Conservation (phyloP, 2,329 filamentous ascomycete species). For the Byssoonygena ceratinophila region DNA sequence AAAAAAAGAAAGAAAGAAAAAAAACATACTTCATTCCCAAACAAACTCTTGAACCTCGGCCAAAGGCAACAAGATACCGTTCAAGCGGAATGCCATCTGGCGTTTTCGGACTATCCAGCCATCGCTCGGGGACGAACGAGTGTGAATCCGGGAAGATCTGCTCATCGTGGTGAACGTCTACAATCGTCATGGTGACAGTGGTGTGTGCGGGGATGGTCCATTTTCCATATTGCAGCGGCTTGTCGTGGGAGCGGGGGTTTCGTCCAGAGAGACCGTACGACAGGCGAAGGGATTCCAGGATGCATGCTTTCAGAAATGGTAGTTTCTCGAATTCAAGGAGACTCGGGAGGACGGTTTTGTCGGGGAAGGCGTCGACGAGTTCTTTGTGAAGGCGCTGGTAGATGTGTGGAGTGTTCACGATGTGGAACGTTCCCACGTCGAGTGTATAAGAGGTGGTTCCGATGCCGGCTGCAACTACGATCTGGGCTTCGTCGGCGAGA, state of each 20-base stretch:
- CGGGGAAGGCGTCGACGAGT: conserved; percentile 19
- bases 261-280: conserved; percentile 19
- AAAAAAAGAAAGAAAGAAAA: background rate
- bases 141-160: conserved; percentile 22
- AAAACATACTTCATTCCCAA: conserved; percentile 30
- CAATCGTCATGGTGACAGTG: conserved; percentile 20
- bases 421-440: conserved; percentile 22
- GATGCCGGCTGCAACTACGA: conserved; percentile 23
- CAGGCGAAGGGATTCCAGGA: conserved; percentile 12
- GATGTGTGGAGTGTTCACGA: conserved; percentile 19
- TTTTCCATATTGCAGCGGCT: conserved; percentile 11
- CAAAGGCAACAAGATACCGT: conserved; percentile 28
- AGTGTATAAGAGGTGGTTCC: conserved; percentile 23
- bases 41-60: conserved; percentile 34
- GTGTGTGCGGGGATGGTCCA: conserved; percentile 19
- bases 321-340: conserved; percentile 7
- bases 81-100: conserved; percentile 14
- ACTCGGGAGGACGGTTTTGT: conserved; percentile 8
- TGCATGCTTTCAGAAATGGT: conserved; percentile 10
- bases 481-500: conserved; percentile 22
- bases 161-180: conserved; percentile 19
- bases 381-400: conserved; percentile 19
- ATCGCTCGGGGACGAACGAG: conserved; percentile 23
- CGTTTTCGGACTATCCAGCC: conserved; percentile 19
- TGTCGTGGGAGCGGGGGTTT: conserved; percentile 16